Percentiles rank a stretch among this genome's conserved stretches.
Conservation (phyloP, 805 yeast species). For the Schizosaccharomyces octosporus region DNA sequence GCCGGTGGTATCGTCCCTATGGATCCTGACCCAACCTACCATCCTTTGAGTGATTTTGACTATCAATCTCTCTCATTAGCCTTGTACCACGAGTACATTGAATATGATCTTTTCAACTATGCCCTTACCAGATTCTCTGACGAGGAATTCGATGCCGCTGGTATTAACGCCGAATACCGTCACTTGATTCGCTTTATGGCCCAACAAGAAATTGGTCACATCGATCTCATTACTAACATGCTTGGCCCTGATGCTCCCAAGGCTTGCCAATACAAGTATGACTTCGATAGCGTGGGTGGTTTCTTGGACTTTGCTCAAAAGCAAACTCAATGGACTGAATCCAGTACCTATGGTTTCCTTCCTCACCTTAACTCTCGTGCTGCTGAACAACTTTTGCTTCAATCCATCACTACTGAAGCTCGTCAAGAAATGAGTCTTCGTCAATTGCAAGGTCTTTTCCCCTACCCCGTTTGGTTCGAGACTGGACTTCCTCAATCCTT, state of each 20-base stretch:
- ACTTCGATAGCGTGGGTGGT: constrained; percentile 2
- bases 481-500: constrained; percentile 5
- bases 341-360: constrained; percentile 7
- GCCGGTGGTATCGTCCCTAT: not conserved
- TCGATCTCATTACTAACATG: constrained; percentile 3
- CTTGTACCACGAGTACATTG: constrained; percentile 4
- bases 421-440: constrained; percentile 5
- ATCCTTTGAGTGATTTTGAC: constrained; percentile 5
- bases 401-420: constrained; percentile 5
- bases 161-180: constrained; percentile 2
- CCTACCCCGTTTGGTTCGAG: constrained; percentile 4
- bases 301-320: constrained; percentile 3
- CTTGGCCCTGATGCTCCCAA: constrained; percentile 4
- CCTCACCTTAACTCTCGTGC: constrained; percentile 4
- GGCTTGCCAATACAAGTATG: constrained; percentile 3
- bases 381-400: constrained; percentile 3
- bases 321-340: constrained; percentile 5
- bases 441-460: constrained; percentile 5
- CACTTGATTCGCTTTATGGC: constrained; percentile 5
- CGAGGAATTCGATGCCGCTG: constrained; percentile 2
- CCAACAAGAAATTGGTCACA: constrained; percentile 4
- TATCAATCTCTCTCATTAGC: constrained; percentile 3
- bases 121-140: constrained; percentile 3
- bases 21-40: constrained; percentile 1
- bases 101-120: constrained; percentile 3